phyloP scores from a whole-genome alignment of 495 filamentous ascomycete species.

The Eremomyces bilateralis region DNA sequence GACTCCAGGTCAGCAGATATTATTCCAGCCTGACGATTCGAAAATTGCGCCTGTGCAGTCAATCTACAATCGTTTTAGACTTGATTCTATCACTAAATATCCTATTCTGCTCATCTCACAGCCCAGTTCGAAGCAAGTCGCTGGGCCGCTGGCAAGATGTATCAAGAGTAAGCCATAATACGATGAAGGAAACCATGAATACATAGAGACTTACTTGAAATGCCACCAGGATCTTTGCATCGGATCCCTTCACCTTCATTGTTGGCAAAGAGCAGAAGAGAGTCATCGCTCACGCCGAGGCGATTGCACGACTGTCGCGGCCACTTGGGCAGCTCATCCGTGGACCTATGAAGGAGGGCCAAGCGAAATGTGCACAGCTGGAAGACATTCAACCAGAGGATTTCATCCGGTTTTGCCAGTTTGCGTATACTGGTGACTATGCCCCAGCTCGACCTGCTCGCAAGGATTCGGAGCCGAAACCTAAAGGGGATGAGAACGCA shows the following conservation, averaged over 20 bases:
- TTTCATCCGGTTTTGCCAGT: slow-evolving; percentile 3
- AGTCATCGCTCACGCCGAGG: slow-evolving; percentile 1
- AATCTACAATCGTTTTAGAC: too few relatives aligned
- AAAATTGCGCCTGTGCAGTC: too few relatives aligned
- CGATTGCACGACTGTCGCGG: not conserved
- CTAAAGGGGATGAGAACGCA: slow-evolving; percentile 1
- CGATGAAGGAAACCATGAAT: not conserved
- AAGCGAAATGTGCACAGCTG: not conserved
- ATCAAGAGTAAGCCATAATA: not conserved
- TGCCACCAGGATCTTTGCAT: not conserved
- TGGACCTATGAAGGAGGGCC: not conserved
- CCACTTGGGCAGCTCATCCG: not conserved
- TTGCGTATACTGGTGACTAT: slow-evolving; percentile 4
- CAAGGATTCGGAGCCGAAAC: not conserved
- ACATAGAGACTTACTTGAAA: too few relatives aligned
- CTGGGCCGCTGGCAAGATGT: not conserved
- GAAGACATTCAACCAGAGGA: slow-evolving; percentile 1
- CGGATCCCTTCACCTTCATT: slow-evolving; percentile 1
- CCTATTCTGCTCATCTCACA: too few relatives aligned
- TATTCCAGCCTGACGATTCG: too few relatives aligned
- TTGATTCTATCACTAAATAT: too few relatives aligned
- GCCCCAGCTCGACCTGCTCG: not conserved
- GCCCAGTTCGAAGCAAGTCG: too few relatives aligned
- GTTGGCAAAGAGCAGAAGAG: not conserved
- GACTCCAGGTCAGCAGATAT: too few relatives aligned